Conservation (phyloP, 179 eudicot genomes). For the Spergularia azorica region DNA sequence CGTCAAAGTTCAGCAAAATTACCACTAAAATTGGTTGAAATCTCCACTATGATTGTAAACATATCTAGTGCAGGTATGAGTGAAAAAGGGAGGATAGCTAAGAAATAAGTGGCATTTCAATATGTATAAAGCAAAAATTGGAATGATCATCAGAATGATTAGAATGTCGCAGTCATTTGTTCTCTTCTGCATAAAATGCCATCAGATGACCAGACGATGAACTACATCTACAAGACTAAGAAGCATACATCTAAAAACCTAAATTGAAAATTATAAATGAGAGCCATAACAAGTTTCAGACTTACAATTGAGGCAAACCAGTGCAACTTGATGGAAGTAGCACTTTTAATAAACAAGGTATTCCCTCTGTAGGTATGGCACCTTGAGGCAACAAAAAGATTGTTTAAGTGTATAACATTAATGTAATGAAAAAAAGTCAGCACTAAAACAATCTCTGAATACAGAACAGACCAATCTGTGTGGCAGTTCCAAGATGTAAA, state of each 20-base stretch:
- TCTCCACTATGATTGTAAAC: too few relatives aligned
- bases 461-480: constrained; percentile 80
- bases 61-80: too few relatives aligned
- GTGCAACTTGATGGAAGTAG: constrained; percentile 81
- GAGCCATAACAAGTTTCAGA: constrained; percentile 11
- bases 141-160: not conserved
- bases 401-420: not conserved
- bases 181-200: not conserved
- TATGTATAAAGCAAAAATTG: not conserved
- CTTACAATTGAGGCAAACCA: constrained; percentile 89
- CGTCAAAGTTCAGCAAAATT: constrained; percentile 8
- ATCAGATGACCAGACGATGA: not conserved
- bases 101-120: not conserved
- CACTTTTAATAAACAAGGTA: constrained; percentile 82
- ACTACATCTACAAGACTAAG: not conserved
- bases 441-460: not conserved
- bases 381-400: constrained; percentile 45
- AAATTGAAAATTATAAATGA: not conserved
- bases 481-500: constrained; percentile 92
- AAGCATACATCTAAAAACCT: not conserved
- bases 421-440: not conserved
- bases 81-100: not conserved
- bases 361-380: constrained; percentile 96
- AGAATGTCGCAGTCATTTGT: not conserved
- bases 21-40: not conserved